Evolutionary conservation across 73 alveolate genomes (phyloP), one percentile per base, ranked within the genome.

Genomic region (Paramecium tetraurelia): DNA sequence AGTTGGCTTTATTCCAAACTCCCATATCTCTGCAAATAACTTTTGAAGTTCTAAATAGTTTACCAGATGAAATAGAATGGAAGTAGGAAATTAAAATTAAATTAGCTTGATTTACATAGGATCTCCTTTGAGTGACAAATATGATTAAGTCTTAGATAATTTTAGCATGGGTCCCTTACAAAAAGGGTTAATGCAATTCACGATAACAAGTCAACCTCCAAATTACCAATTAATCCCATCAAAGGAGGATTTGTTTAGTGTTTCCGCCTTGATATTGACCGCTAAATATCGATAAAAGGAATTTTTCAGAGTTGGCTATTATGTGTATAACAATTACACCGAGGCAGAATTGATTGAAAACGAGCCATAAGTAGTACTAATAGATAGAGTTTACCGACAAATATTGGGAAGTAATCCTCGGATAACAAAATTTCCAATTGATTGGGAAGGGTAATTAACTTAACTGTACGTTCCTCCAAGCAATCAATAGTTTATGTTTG

Each of bases 251-350:
- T 58, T 97, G 36, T 96, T 98, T 29, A 99, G 99, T 22, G 98
- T 96, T 18, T 96, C 99, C 40, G 99, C 99, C 53, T 75, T 98
- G 53, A 86, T 98, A 21, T 86, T 98, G 87, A 95, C 99, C 43
- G 96, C 99, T 92, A 93, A 97, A 63, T 98, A 97, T 95, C 94
- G 96, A 68, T 85, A 95, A 71, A 95, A 98, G 76, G 99, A 98
- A 87, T 98, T 97, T 96, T 97, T 96, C 95, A 93, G 99, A 92
- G 98, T 80, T 44, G 99, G 99, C 40, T 98, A 98, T 94, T 98
- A 97, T 93, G 99, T 97, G 87, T 97, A 97, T 95, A 97, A 98
- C 94, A 58, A 59, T 93, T 98, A 98, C 86, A 97, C 93, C 35
- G 98, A 96, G 92, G 98, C 95, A 35, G 99, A 96, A 72, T 95